Evolutionary conservation across 139 green algal species (phyloP), one percentile per base, ranked within the genome.

Genomic region (Gonium pectorale): DNA sequence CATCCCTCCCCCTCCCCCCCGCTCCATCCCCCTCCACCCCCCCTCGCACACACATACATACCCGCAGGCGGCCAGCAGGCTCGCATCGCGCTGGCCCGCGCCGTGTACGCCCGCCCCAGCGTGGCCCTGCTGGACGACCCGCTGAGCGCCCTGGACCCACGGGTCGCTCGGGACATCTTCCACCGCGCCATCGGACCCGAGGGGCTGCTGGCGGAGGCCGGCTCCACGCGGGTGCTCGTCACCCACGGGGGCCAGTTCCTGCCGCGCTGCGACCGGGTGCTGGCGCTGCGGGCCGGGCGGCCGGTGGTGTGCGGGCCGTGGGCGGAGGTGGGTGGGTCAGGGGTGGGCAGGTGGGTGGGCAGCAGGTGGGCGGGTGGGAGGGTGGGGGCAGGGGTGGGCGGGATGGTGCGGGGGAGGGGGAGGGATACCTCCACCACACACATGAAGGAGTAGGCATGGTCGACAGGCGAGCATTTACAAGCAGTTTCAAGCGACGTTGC

Each of bases 171-270:
- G 29, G 77, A 87, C 26, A 89, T 98, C 9, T 96, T 96, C 52
- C 21, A 89, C 7, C 41, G 90, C 5, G 96, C 93, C 89, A 94
- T 98, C 33, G 92, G 92, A 0, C 88, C 89, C 11, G 49, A 27
- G 0, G 92, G 94, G 19, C 31, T 97, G 29, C 87, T 97, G 89
- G 71, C 38, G 54, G 80, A 81, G 41, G 37, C 70, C 60, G 64
- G 79, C 9, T 71, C 66, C 64, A 98, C 95, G 0, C 91, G 95
- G 43, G 78, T 98, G 56, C 90, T 98, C 59, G 96, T 97, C 1
- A 98, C 95, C 4, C 96, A 98, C 80, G 95, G 98, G 89, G 81
- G 90, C 24, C 96, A 98, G 85, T 97, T 93, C 90, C 92, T 98
- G 81, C 92, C 94, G 33, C n/a, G 68, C 26, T 96, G 92, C 69